Percentiles rank a stretch among this genome's conserved stretches.
Evolutionary conservation across 805 yeast genomes (phyloP).

Genomic region (Blastobotrys mokoenaii): DNA sequence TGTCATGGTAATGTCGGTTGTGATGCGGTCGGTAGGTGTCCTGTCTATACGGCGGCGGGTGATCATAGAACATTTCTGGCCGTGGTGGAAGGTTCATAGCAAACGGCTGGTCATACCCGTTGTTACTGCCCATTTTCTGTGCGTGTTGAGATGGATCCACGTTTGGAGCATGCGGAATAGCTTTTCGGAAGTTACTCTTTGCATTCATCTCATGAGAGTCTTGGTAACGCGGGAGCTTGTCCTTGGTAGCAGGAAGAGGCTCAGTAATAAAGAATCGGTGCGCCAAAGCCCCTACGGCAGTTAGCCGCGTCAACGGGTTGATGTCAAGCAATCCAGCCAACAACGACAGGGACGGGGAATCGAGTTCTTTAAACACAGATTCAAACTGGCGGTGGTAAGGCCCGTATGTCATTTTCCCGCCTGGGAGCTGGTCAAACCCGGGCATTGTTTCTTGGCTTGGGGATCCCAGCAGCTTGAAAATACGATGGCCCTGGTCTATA

Average conservation of each 20-base stretch:
- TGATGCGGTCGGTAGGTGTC: neutral
- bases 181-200: constrained; percentile 6
- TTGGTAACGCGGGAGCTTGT: constrained; percentile 59
- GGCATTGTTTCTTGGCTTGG: constrained; percentile 61
- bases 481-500: constrained; percentile 74
- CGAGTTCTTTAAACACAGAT: constrained; percentile 27
- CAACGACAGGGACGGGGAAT: constrained; percentile 28
- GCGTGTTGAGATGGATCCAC: constrained; percentile 5
- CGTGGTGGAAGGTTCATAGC: neutral
- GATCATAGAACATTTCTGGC: no score
- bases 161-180: constrained; percentile 11
- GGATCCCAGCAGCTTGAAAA: constrained; percentile 75
- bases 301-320: constrained; percentile 65
- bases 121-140: neutral
- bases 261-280: constrained; percentile 59
- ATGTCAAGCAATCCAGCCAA: constrained; percentile 54
- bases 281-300: constrained; percentile 69
- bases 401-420: constrained; percentile 19
- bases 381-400: constrained; percentile 33
- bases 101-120: neutral
- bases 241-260: constrained; percentile 54
- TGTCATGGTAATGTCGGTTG: constrained; percentile 2
- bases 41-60: no score
- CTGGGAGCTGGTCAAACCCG: constrained; percentile 49
- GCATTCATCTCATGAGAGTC: constrained; percentile 84